Evolutionary conservation across 495 filamentous ascomycete genomes (phyloP).

Genomic region (Sordaria brevicollis): DNA sequence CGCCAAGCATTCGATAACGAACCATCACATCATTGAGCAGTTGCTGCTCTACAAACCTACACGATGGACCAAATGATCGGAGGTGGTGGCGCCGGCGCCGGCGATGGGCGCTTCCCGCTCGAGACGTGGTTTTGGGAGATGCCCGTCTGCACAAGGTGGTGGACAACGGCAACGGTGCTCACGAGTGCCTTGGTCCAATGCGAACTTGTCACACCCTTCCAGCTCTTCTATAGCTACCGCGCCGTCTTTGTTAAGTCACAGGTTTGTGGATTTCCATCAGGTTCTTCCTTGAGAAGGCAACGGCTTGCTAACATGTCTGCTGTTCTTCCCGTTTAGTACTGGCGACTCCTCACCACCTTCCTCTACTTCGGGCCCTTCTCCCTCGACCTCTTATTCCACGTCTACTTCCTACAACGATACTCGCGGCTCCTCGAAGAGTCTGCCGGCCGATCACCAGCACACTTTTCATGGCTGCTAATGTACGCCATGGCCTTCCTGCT

Average conservation of each 20-base stretch:
- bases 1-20: neutral
- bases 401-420: slow-evolving; percentile 98
- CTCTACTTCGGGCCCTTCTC: slow-evolving; percentile 93
- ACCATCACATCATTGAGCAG: neutral
- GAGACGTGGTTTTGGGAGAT: slow-evolving; percentile 98
- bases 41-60: neutral
- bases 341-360: slow-evolving; percentile 90
- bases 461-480: slow-evolving; percentile 87
- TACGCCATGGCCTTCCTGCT: slow-evolving; percentile 74
- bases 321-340: slow-evolving; percentile 51
- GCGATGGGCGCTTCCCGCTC: slow-evolving; percentile 65
- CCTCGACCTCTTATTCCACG: slow-evolving; percentile 93
- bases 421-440: slow-evolving; percentile 92
- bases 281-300: neutral
- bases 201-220: slow-evolving; percentile 78
- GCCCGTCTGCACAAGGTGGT: slow-evolving; percentile 89
- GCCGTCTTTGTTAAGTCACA: slow-evolving; percentile 84
- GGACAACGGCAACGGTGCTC: slow-evolving; percentile 85
- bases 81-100: slow-evolving; percentile 20
- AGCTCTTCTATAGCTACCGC: slow-evolving; percentile 93
- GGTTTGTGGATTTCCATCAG: slow-evolving; percentile 34
- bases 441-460: slow-evolving; percentile 75
- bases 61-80: slow-evolving; percentile 57
- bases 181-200: slow-evolving; percentile 91
- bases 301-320: neutral